A percentile compares a stretch with the other conserved stretches of the same genome.
These are phyloP conservation scores for Phytophthora cryptogea DNA, from an alignment of 352 stramenopile genomes.

Conservation along the genomic window DNA sequence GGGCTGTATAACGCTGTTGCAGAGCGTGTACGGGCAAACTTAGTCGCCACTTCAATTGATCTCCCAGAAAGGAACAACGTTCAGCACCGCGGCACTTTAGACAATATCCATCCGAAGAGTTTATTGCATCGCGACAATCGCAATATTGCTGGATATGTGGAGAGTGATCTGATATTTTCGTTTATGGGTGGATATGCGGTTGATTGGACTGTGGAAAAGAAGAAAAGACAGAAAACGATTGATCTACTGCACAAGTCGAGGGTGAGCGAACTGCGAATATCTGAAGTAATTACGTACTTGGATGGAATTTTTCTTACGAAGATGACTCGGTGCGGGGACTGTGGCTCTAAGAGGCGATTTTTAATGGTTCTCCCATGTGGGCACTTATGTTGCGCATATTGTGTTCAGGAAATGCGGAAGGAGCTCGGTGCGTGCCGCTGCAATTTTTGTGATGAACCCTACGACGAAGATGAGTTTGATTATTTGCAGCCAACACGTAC, in stretches of 20 bases:
- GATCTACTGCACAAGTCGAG: slow-evolving; percentile 29
- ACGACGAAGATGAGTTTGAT: slow-evolving; percentile 26
- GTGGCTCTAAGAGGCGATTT: slow-evolving; percentile 65
- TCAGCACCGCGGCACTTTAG: not conserved
- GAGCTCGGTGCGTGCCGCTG: slow-evolving; percentile 11
- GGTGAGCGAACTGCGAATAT: slow-evolving; percentile 35
- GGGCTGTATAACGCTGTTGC: slow-evolving; percentile 68
- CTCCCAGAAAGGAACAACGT: slow-evolving; percentile 33
- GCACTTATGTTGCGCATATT: slow-evolving; percentile 91
- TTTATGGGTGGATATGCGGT: slow-evolving; percentile 50
- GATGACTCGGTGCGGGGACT: slow-evolving; percentile 66
- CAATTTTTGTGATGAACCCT: slow-evolving; percentile 14
- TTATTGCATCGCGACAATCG: slow-evolving; percentile 67
- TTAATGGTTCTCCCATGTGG: slow-evolving; percentile 92
- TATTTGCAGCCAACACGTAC: slow-evolving; percentile 27
- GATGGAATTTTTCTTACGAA: slow-evolving; percentile 28
- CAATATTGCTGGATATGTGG: slow-evolving; percentile 41
- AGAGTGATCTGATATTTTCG: slow-evolving; percentile 47
- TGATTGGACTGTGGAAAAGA: slow-evolving; percentile 28
- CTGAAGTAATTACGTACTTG: slow-evolving; percentile 44
- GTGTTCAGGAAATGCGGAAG: slow-evolving; percentile 59
- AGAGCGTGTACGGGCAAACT: slow-evolving; percentile 48
- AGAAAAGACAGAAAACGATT: slow-evolving; percentile 40
- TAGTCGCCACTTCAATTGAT: slow-evolving; percentile 67
- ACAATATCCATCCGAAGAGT: slow-evolving; percentile 49